Evolutionary conservation across 768 basidiomycete species (phyloP).

Genomic region (Lepiota brunneoincarnata): DNA sequence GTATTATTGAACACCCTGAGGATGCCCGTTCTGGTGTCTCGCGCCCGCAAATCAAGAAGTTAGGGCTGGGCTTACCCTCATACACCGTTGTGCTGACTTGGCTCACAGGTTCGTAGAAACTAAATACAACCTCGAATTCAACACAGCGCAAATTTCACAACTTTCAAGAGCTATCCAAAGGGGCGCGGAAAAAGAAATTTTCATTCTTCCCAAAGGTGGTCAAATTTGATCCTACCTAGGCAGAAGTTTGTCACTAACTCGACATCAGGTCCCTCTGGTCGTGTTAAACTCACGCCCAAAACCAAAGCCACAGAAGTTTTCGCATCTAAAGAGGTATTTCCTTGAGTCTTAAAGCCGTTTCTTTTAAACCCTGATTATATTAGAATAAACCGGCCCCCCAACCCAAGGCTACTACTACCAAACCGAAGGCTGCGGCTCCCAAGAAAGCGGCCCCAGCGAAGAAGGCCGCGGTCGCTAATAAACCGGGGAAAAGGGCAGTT

Average conservation of each 20-base stretch:
- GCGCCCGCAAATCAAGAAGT: conserved; percentile 94
- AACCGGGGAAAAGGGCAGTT: conserved; percentile 22
- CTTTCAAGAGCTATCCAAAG: conserved; percentile 76
- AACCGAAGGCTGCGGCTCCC: conserved; percentile 18
- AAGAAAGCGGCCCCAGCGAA: conserved; percentile 18
- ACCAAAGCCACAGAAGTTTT: conserved; percentile 35
- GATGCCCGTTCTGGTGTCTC: conserved; percentile 85
- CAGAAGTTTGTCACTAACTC: conserved; percentile 3
- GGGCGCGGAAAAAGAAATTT: conserved; percentile 82
- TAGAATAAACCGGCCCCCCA: conserved; percentile 40
- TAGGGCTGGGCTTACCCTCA: conserved; percentile 15
- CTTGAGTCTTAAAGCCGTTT: conserved; percentile 13
- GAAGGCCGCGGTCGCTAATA: conserved; percentile 25
- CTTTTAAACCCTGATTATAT: conserved; percentile 11
- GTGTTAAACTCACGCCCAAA: conserved; percentile 69
- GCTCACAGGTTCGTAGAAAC: conserved; percentile 72
- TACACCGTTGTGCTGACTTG: conserved; percentile 16
- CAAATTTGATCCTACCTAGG: conserved; percentile 3
- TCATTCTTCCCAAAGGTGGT: conserved; percentile 85
- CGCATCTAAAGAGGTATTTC: conserved; percentile 38
- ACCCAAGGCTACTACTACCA: conserved; percentile 24
- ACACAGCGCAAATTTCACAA: conserved; percentile 73
- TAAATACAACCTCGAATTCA: conserved; percentile 79
- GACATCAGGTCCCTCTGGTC: conserved; percentile 59
- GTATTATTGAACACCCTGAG: conserved; percentile 68